Evolutionary conservation across 768 basidiomycete species (phyloP).

Genomic region (Rhodotorula graminis): DNA sequence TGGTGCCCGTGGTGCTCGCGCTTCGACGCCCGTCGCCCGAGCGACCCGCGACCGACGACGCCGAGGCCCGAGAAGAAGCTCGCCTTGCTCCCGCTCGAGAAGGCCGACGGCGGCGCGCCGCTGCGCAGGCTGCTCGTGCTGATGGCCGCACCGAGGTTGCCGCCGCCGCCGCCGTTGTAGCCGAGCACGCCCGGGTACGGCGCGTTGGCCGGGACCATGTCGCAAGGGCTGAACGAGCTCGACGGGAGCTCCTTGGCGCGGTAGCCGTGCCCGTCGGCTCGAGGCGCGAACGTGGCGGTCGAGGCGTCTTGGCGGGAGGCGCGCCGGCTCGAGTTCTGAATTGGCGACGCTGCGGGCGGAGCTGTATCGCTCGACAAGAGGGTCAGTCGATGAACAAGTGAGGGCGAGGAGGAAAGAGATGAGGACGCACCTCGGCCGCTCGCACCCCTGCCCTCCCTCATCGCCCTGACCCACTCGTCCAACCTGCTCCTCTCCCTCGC

Average conservation of each 20-base stretch:
- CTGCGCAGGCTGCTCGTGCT: neutral
- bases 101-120: neutral
- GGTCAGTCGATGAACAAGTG: neutral
- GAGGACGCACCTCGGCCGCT: neutral
- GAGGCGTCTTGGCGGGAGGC: constrained; percentile 20
- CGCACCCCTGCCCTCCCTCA: constrained; percentile 29
- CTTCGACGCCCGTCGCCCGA: neutral
- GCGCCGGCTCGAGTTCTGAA: neutral
- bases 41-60: neutral
- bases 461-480: constrained; percentile 65
- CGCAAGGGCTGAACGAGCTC: constrained; percentile 5
- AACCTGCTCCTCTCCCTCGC: constrained; percentile 70
- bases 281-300: constrained; percentile 27
- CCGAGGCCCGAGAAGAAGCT: constrained; percentile 2
- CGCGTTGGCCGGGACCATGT: neutral
- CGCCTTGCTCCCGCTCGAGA: neutral
- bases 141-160: too few relatives aligned
- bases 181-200: constrained; percentile 26
- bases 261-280: constrained; percentile 18
- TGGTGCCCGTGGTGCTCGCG: neutral
- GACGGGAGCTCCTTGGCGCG: constrained; percentile 16
- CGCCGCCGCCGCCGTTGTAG: neutral
- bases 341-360: neutral
- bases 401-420: neutral
- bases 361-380: neutral